These are phyloP conservation scores for Spergularia azorica DNA, from an alignment of 179 eudicot genomes.

Conservation along the genomic window DNA sequence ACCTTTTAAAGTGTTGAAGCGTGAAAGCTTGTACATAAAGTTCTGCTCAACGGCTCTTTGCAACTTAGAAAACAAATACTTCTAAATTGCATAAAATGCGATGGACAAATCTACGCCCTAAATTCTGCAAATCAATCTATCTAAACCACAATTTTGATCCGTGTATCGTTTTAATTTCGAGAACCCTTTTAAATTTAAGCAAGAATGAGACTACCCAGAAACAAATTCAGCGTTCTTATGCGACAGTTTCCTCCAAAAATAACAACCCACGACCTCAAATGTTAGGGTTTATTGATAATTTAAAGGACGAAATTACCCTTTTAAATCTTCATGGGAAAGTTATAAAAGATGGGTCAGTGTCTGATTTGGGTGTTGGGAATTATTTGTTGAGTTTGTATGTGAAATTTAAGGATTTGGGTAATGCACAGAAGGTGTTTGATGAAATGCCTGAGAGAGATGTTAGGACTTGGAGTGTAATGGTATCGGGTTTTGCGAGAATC, in stretches of 20 bases:
- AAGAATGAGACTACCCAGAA: slow-evolving; percentile 19
- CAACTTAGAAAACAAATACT: neutral
- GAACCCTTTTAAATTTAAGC: neutral
- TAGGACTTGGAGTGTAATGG: slow-evolving; percentile 67
- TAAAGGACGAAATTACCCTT: slow-evolving; percentile 29
- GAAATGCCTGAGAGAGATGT: slow-evolving; percentile 77
- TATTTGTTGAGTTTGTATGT: slow-evolving; percentile 54
- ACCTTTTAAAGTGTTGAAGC: too few relatives aligned
- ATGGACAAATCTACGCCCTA: slow-evolving; percentile 22
- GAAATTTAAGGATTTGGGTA: slow-evolving; percentile 34
- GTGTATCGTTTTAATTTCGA: slow-evolving; percentile 11
- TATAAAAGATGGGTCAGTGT: slow-evolving; percentile 47
- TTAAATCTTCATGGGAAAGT: slow-evolving; percentile 47
- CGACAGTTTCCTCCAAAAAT: slow-evolving; percentile 19
- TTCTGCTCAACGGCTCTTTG: too few relatives aligned
- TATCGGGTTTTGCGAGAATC: slow-evolving; percentile 57
- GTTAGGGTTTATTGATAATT: slow-evolving; percentile 33
- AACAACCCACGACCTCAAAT: slow-evolving; percentile 23
- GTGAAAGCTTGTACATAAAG: too few relatives aligned
- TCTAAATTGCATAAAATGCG: slow-evolving; percentile 22
- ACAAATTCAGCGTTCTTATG: slow-evolving; percentile 13
- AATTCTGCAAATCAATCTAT: slow-evolving; percentile 4
- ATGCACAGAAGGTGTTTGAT: slow-evolving; percentile 70
- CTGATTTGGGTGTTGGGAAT: slow-evolving; percentile 42
- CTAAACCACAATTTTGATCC: slow-evolving; percentile 1